phyloP scores from a whole-genome alignment of 2,329 filamentous ascomycete species.

The Pleomassaria siparia region DNA sequence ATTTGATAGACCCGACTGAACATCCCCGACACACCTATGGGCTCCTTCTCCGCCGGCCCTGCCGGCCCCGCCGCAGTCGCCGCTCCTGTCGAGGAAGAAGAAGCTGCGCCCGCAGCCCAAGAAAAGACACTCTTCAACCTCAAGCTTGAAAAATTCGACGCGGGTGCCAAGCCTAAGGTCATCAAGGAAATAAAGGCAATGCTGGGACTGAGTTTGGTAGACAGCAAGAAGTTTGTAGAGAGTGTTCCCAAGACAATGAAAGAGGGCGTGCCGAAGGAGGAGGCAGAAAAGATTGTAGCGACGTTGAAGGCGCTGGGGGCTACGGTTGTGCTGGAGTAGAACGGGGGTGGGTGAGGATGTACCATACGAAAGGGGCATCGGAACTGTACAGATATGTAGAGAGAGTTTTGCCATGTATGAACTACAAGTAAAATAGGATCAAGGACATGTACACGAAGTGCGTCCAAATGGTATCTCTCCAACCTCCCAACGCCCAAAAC shows the following conservation, averaged over 20 bases:
- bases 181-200: conserved; percentile 99
- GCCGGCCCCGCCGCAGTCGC: conserved; percentile 61
- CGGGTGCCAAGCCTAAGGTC: conserved; percentile 90
- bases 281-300: conserved; percentile 97
- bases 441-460: conserved; percentile 15
- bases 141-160: conserved; percentile 89
- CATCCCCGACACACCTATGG: conserved; percentile 95
- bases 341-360: conserved; percentile 5
- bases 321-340: conserved; percentile 87
- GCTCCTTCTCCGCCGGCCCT: conserved; percentile 76
- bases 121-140: conserved; percentile 98
- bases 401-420: conserved; percentile 33
- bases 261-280: conserved; percentile 98
- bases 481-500: conserved; percentile 29
- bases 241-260: conserved; percentile 98
- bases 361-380: conserved; percentile 5
- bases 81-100: conserved; percentile 72
- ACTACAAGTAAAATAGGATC: conserved; percentile 23
- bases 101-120: conserved; percentile 83
- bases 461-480: conserved; percentile 33
- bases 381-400: conserved; percentile 38
- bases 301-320: conserved; percentile 91
- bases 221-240: conserved; percentile 99
- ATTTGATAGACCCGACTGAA: conserved; percentile 77
- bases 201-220: conserved; percentile 92